These are phyloP conservation scores for Ceratobasidium papillatum DNA, from an alignment of 1,284 basidiomycete species.

Conservation along the genomic window DNA sequence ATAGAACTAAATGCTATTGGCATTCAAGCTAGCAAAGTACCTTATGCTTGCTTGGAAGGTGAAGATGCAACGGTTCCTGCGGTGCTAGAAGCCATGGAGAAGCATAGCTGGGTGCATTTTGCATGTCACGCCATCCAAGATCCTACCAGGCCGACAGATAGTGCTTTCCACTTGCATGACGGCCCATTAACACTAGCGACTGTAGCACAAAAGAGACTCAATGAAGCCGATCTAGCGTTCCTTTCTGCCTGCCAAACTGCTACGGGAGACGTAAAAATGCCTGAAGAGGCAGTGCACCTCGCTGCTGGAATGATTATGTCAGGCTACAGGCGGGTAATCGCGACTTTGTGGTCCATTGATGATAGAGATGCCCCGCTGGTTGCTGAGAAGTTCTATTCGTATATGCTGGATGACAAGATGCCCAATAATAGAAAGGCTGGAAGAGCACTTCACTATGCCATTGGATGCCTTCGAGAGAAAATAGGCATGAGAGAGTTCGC, in stretches of 20 bases:
- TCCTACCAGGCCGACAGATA: neutral
- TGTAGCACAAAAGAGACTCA: neutral
- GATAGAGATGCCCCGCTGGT: slow-evolving; percentile 27
- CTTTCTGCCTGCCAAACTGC: slow-evolving; percentile 32
- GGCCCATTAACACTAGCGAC: neutral
- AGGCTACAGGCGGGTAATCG: slow-evolving; percentile 13
- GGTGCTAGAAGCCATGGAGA: neutral
- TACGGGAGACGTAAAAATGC: neutral
- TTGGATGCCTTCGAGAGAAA: neutral
- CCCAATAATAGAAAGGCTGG: neutral
- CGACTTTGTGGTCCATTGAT: slow-evolving; percentile 27
- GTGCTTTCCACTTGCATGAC: slow-evolving; percentile 6
- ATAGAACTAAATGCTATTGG: neutral
- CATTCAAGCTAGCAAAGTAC: no score
- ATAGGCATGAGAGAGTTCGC: neutral
- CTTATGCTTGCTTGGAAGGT: neutral
- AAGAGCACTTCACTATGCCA: neutral
- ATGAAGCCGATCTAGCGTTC: slow-evolving; percentile 13
- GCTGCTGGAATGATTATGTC: slow-evolving; percentile 22
- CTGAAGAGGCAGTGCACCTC: slow-evolving; percentile 23
- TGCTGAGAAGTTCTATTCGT: slow-evolving; percentile 15
- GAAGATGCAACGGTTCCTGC: neutral
- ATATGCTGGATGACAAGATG: neutral
- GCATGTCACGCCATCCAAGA: slow-evolving; percentile 3
- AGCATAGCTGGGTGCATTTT: slow-evolving; percentile 13